Evolutionary conservation across 129 eudicot species (phyloP).

Genomic region (Arctium minus): DNA sequence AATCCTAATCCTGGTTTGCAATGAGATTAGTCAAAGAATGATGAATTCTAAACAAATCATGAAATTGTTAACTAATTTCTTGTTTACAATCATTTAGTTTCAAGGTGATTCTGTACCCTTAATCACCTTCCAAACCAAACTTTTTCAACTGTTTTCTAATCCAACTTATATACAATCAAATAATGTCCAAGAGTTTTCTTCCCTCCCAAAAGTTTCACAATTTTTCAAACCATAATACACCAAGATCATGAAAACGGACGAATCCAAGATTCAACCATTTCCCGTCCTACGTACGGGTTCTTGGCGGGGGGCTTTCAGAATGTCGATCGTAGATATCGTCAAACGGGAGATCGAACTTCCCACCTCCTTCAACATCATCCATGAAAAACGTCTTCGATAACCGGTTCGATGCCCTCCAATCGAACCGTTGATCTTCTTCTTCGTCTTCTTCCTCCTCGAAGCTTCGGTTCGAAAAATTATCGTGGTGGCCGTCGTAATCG

Average conservation of each 20-base stretch:
- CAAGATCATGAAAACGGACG: background rate
- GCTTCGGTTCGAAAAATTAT: slow-evolving; percentile 50
- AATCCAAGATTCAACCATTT: background rate
- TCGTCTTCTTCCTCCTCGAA: slow-evolving; percentile 33
- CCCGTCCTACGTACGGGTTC: slow-evolving; percentile 28
- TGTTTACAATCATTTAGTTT: slow-evolving; percentile 10
- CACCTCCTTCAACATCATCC: no score
- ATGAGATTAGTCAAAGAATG: no score
- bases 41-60: background rate
- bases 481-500: slow-evolving; percentile 27
- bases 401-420: slow-evolving; percentile 38
- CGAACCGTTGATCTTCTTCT: slow-evolving; percentile 29
- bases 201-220: slow-evolving; percentile 1
- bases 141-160: background rate
- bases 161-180: slow-evolving; percentile 58
- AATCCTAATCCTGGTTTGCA: no score
- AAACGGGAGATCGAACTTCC: no score
- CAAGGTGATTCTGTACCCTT: background rate
- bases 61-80: background rate
- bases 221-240: slow-evolving; percentile 2
- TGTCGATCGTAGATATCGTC: slow-evolving; percentile 39
- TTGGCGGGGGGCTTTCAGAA: slow-evolving; percentile 26
- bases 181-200: slow-evolving; percentile 35
- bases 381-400: no score
- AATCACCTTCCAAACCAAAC: background rate